Evolutionary conservation across 2,329 filamentous ascomycete genomes (phyloP), one percentile per base, ranked within the genome.

Genomic region (Xylaria sp.): DNA sequence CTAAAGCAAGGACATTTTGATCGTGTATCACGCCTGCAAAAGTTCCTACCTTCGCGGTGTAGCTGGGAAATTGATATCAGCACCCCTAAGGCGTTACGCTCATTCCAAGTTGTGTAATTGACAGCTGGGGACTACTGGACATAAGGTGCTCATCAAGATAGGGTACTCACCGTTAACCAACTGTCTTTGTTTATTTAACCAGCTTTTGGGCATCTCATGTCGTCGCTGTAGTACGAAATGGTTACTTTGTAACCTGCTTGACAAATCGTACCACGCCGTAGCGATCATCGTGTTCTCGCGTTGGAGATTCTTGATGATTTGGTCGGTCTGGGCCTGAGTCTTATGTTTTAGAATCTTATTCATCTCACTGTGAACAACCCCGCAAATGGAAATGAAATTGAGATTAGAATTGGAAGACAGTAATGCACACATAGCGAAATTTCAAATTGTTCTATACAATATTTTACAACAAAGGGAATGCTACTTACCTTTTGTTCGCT

Each of bases 231-330:
- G 82, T 64, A 93, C 89, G 51, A 95, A 91, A 71, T 92, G 92
- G 79, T 94, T 95, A 82, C 92, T 94, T 81, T 96, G 93, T 74
- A 97, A 81, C 61, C 93, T 86, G 77, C 87, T 90, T 32, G 91
- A 90, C 76, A 96, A 87, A 80, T 95, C 92, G 81, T 94, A 94
- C 92, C 92, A 97, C 1, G 93, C 93, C n/a, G 90, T 92, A 32
- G 91, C 85, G 75, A 97, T 93, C 77, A 96, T 86, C 48, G 87
- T 87, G 79, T 93, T 94, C 80, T 97, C 93, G 74, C 91, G 88
- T 78, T 92, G 88, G 68, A 97, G 86, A 74, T 90, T 92, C 73
- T 89, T 88, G 76, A 92, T 87, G 60, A 84, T 82, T 76, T 87
- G 82, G 56, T 89, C 87, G 72, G 80, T 80, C 64, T 85, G 82